Evolutionary conservation across 805 yeast genomes (phyloP).

Genomic region (Starmerella bombicola): DNA sequence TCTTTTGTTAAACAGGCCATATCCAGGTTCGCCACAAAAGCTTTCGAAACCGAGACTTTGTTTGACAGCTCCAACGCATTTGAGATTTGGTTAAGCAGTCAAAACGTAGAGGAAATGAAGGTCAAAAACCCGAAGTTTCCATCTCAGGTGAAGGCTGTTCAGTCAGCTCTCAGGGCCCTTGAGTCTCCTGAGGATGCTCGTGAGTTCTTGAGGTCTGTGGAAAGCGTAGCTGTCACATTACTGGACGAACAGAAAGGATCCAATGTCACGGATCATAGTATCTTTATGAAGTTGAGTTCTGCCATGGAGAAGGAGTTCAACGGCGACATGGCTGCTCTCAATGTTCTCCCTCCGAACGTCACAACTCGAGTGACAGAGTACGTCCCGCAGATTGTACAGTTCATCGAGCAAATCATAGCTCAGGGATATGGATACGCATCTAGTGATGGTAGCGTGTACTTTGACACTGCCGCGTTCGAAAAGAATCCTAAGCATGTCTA

Average conservation of each 20-base stretch:
- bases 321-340: constrained; percentile 71
- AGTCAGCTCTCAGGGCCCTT: constrained; percentile 37
- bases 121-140: constrained; percentile 66
- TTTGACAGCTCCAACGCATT: constrained; percentile 30
- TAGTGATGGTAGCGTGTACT: constrained; percentile 87
- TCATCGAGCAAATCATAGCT: constrained; percentile 57
- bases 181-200: constrained; percentile 18
- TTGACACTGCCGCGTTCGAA: constrained; percentile 79
- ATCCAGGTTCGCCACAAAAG: constrained; percentile 32
- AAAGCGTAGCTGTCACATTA: constrained; percentile 61
- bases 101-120: constrained; percentile 42
- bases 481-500: constrained; percentile 58
- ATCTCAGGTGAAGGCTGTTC: constrained; percentile 63
- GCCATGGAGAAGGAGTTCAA: constrained; percentile 82
- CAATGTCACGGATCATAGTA: constrained; percentile 67
- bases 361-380: constrained; percentile 94
- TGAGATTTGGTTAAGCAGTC: constrained; percentile 38
- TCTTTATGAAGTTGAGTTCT: constrained; percentile 71
- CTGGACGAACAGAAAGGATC: constrained; percentile 65
- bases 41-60: constrained; percentile 18
- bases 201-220: constrained; percentile 39
- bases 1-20: constrained; percentile 19
- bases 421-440: constrained; percentile 81
- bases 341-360: constrained; percentile 71
- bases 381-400: constrained; percentile 78